These are phyloP conservation scores for Tetracentron sinense DNA, from an alignment of 164 flowering plant genomes.

Conservation along the genomic window DNA sequence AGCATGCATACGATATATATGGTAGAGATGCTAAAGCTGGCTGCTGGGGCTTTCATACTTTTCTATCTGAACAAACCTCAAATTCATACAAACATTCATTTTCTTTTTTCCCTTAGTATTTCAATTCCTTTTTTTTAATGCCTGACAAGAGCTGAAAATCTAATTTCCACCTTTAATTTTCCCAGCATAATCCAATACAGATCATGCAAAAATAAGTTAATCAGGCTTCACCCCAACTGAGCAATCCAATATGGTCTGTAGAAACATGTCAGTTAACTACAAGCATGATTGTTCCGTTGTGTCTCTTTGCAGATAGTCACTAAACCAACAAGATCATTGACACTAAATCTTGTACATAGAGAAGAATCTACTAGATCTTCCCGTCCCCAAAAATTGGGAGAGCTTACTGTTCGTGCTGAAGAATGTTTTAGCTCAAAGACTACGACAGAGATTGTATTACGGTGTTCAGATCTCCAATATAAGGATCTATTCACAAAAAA, in stretches of 20 bases:
- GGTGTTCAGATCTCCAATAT: constrained; percentile 70
- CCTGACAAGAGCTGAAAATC: constrained; percentile 1
- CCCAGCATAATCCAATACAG: no score
- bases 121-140: not conserved
- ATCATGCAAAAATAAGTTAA: not conserved
- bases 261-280: not conserved
- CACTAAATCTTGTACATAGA: constrained; percentile 49
- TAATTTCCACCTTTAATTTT: not conserved
- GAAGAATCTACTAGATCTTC: constrained; percentile 30
- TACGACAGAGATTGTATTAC: constrained; percentile 52
- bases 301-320: constrained; percentile 84
- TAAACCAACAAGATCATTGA: constrained; percentile 44
- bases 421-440: constrained; percentile 62
- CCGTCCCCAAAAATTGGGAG: constrained; percentile 35
- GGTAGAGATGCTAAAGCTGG: no score
- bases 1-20: not conserved
- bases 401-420: constrained; percentile 68
- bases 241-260: not conserved
- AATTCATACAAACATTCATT: no score
- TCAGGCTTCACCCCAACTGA: not conserved
- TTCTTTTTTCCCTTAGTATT: not conserved
- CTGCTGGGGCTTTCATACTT: no score
- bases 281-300: not conserved
- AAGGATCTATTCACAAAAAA: constrained; percentile 79
- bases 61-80: no score